Evolutionary conservation across 164 flowering plant genomes (phyloP).

Genomic region (Malania oleifera): DNA sequence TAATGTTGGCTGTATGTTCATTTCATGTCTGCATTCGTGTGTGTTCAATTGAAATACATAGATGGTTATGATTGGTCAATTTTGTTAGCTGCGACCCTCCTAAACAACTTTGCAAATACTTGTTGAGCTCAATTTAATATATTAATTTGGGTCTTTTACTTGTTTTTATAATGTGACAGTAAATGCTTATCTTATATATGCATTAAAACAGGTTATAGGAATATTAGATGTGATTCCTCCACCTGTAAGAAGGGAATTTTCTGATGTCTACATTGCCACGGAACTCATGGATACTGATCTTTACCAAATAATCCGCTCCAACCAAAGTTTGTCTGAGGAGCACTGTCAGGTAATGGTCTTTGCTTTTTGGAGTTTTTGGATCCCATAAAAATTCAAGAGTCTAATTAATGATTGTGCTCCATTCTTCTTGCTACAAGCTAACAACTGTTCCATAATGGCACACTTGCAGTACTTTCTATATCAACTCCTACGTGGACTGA

Average conservation of each 20-base stretch:
- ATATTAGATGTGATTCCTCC: constrained; percentile 91
- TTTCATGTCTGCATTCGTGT: too few relatives aligned
- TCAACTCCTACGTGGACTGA: constrained; percentile 88
- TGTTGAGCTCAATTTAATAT: neutral
- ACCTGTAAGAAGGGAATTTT: constrained; percentile 65
- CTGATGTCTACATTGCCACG: constrained; percentile 77
- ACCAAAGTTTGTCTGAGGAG: constrained; percentile 83
- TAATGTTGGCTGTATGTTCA: too few relatives aligned
- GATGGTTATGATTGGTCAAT: too few relatives aligned
- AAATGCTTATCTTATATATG: neutral
- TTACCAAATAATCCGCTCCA: constrained; percentile 87
- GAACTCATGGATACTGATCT: constrained; percentile 99
- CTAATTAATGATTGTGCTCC: neutral
- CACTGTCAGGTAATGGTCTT: constrained; percentile 72
- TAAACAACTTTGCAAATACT: too few relatives aligned
- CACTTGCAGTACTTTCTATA: constrained; percentile 84
- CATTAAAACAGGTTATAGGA: constrained; percentile 50
- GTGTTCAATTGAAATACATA: too few relatives aligned
- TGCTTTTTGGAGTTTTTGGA: neutral
- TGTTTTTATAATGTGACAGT: neutral
- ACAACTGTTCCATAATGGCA: constrained; percentile 7
- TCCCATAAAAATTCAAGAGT: neutral
- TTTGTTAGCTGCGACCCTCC: too few relatives aligned
- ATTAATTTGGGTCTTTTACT: neutral
- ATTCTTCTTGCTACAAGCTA: neutral